Evolutionary conservation across 2,329 filamentous ascomycete species (phyloP).

Genomic region (Penicillium sp.): DNA sequence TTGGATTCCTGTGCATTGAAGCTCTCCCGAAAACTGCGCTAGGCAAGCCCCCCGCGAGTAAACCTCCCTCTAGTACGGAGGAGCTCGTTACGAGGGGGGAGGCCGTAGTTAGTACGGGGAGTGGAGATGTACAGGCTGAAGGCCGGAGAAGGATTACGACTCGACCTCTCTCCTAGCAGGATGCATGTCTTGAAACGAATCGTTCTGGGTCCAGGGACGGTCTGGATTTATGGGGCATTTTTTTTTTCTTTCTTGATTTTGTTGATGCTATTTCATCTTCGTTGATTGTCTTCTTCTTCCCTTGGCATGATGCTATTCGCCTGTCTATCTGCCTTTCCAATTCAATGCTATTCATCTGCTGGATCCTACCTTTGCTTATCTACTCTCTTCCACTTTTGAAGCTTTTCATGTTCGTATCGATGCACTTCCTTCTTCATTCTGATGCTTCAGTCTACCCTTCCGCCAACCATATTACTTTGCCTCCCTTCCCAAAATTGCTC

Average conservation of each 20-base stretch:
- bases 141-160: neutral
- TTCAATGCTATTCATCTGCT: neutral
- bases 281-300: neutral
- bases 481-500: too few species aligned
- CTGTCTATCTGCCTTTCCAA: neutral
- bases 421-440: neutral
- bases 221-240: neutral
- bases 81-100: neutral
- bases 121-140: neutral
- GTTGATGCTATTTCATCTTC: neutral
- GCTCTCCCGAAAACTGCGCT: neutral
- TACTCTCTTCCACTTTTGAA: too few species aligned
- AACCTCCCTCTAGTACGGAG: neutral
- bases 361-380: too few species aligned
- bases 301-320: neutral
- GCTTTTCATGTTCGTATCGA: too few species aligned
- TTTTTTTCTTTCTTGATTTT: neutral
- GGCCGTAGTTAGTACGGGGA: neutral
- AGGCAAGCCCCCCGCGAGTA: neutral
- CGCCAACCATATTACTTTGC: too few species aligned
- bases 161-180: neutral
- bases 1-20: neutral
- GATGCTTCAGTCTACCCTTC: neutral
- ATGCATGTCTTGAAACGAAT: too few species aligned
- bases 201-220: neutral